These are phyloP conservation scores for Saccharomyces uvarum DNA, from an alignment of 1,139 yeast genomes.

Conservation along the genomic window DNA sequence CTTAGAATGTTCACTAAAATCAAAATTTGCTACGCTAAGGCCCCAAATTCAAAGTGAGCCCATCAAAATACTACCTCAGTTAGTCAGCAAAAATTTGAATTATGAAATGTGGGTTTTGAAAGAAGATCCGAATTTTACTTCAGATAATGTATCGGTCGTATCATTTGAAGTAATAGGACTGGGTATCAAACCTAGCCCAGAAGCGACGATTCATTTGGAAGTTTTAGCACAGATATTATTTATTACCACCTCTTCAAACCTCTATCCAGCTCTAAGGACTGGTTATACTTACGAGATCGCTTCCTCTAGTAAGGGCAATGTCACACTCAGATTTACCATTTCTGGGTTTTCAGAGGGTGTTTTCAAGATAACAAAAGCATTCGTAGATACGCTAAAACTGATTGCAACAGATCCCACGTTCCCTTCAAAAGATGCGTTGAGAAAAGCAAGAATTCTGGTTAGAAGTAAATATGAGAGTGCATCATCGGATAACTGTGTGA, in stretches of 20 bases:
- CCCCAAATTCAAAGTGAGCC: slow-evolving; percentile 28
- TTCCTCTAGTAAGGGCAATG: slow-evolving; percentile 45
- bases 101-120: slow-evolving; percentile 47
- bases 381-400: slow-evolving; percentile 10
- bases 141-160: slow-evolving; percentile 31
- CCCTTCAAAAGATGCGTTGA: slow-evolving; percentile 33
- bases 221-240: slow-evolving; percentile 43
- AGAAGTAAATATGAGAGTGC: slow-evolving; percentile 40
- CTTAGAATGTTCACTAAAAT: slow-evolving; percentile 23
- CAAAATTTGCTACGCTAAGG: slow-evolving; percentile 30
- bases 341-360: slow-evolving; percentile 44
- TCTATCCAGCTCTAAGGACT: slow-evolving; percentile 46
- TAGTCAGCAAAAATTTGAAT: slow-evolving; percentile 23
- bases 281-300: slow-evolving; percentile 49
- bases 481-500: slow-evolving; percentile 36
- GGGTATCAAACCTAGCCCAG: slow-evolving; percentile 29
- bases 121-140: slow-evolving; percentile 27
- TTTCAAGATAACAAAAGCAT: slow-evolving; percentile 9
- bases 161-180: slow-evolving; percentile 40
- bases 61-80: slow-evolving; percentile 24
- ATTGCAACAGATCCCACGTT: slow-evolving; percentile 15
- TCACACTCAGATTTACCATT: slow-evolving; percentile 42
- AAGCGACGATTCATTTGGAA: slow-evolving; percentile 41
- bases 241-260: slow-evolving; percentile 31
- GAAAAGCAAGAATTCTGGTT: slow-evolving; percentile 39